A percentile compares a stretch with the other conserved stretches of the same genome.
phyloP scores from a whole-genome alignment of 331 rosid species.

The Dryas integrifolia region DNA sequence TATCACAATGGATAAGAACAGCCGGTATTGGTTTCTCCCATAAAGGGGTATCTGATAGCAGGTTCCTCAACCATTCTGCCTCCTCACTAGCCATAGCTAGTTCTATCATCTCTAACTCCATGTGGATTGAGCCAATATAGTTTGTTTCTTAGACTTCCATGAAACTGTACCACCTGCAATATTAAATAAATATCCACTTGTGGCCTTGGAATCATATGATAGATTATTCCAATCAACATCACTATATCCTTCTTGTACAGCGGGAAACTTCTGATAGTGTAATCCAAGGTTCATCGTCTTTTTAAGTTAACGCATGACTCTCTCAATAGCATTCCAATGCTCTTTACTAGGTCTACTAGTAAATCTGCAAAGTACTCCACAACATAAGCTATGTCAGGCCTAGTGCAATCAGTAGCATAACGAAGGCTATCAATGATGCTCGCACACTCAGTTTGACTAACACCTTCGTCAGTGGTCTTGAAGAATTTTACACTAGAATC shows the following conservation, averaged over 20 bases:
- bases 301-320: background rate
- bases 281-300: background rate
- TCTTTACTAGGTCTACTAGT: background rate
- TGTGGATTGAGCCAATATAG: too few relatives aligned
- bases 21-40: background rate
- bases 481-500: background rate
- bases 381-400: too few relatives aligned
- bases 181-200: background rate
- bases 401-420: too few relatives aligned
- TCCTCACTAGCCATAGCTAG: background rate
- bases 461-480: background rate
- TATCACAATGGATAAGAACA: background rate
- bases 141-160: background rate
- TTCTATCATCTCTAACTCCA: background rate
- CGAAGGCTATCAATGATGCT: background rate
- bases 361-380: background rate
- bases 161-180: background rate
- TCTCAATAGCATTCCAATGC: background rate
- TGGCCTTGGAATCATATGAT: background rate
- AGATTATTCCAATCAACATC: constrained; percentile 1
- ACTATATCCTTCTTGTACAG: background rate
- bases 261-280: background rate
- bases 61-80: background rate
- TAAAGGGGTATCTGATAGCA: background rate
- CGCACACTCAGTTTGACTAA: background rate